Conservation (phyloP, 805 yeast species). For the Teunomyces lycoperdinae region DNA sequence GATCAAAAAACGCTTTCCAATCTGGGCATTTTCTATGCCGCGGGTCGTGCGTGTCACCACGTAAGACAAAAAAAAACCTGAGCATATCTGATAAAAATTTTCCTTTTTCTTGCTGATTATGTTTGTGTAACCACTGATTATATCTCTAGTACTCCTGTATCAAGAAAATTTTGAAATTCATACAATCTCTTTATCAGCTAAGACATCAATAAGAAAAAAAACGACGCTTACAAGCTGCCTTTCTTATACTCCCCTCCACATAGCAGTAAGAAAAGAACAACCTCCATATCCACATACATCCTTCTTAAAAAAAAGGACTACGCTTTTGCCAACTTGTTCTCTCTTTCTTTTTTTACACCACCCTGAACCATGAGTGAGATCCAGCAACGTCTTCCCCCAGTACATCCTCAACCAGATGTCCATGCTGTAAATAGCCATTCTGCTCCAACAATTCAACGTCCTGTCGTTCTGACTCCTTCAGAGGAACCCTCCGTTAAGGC, state of each 20-base stretch:
- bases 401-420: constrained; percentile 6
- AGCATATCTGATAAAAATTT: constrained; percentile 1
- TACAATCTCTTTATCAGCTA: constrained; percentile 1
- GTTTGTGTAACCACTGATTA: constrained; percentile 3
- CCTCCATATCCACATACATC: not conserved
- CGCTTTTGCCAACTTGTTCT: no score
- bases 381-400: constrained; percentile 17
- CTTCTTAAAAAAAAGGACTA: no score
- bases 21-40: constrained; percentile 1
- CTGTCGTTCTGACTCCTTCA: constrained; percentile 1
- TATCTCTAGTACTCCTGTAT: constrained; percentile 3
- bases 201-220: not conserved
- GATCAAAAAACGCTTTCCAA: not conserved
- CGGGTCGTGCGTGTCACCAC: constrained; percentile 1
- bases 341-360: not conserved
- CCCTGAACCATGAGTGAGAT: constrained; percentile 14
- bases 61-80: not conserved
- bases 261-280: not conserved
- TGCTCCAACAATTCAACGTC: not conserved
- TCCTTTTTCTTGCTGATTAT: not conserved
- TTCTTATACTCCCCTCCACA: not conserved
- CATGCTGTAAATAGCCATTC: not conserved
- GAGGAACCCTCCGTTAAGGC: not conserved
- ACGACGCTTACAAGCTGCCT: not conserved
- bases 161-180: constrained; percentile 2